Percentiles rank a stretch among this genome's conserved stretches.
Conservation (phyloP, 306 rosid species). For the Pyrus bretschneideri region DNA sequence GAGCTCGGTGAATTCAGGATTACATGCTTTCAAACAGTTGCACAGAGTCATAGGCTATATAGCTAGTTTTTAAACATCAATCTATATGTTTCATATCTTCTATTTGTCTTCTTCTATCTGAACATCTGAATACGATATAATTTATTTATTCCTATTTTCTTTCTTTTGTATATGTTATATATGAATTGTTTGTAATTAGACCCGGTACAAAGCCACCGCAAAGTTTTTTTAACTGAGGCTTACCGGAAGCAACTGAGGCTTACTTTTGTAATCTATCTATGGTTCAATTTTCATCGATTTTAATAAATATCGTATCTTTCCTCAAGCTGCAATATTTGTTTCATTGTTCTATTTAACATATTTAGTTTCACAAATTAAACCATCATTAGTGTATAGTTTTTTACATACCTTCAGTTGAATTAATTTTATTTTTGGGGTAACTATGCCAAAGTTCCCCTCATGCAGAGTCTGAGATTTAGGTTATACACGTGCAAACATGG, state of each 20-base stretch:
- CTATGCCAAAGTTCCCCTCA: background rate
- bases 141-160: background rate
- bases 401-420: background rate
- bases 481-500: constrained; percentile 49
- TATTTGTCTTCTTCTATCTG: background rate
- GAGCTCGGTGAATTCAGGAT: background rate
- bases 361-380: background rate
- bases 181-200: background rate
- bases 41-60: background rate
- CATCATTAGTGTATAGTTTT: background rate
- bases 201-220: background rate
- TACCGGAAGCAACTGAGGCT: background rate
- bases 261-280: background rate
- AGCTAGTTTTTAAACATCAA: background rate
- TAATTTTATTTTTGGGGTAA: background rate
- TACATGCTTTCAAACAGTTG: background rate
- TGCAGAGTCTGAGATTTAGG: background rate
- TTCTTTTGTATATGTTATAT: background rate
- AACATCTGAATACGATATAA: background rate
- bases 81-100: background rate
- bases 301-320: no score
- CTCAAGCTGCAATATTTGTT: background rate
- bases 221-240: background rate
- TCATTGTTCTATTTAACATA: background rate
- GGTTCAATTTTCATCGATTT: background rate